A percentile compares a stretch with the other conserved stretches of the same genome.
Conservation (phyloP, 768 basidiomycete genomes). For the Sutorius australiensis region DNA sequence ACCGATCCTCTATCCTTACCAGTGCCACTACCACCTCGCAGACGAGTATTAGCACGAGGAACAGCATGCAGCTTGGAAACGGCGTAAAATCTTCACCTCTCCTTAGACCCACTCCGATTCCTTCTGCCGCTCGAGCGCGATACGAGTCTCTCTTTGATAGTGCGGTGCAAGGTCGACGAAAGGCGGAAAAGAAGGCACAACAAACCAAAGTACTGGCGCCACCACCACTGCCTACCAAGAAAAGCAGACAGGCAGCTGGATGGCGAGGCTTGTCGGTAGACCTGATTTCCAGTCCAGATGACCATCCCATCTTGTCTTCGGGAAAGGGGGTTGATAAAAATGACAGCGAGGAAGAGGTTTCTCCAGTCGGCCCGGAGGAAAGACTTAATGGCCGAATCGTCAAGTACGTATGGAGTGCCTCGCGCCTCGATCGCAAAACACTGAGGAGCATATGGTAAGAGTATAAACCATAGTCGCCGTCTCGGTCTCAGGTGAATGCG, state of each 20-base stretch:
- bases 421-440: constrained; percentile 48
- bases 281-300: constrained; percentile 47
- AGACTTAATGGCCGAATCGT: constrained; percentile 55
- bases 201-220: constrained; percentile 30
- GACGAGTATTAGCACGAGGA: constrained; percentile 36
- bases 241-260: constrained; percentile 56
- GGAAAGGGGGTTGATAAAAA: constrained; percentile 12
- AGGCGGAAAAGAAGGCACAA: constrained; percentile 32
- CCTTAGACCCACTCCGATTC: constrained; percentile 62
- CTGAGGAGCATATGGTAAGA: constrained; percentile 67
- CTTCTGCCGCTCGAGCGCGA: constrained; percentile 55
- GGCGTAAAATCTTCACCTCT: constrained; percentile 31
- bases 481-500: background rate
- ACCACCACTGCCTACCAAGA: constrained; percentile 38
- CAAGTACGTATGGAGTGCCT: constrained; percentile 59
- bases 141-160: constrained; percentile 65
- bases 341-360: constrained; percentile 26
- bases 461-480: background rate
- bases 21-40: constrained; percentile 36
- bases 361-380: constrained; percentile 39
- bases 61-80: constrained; percentile 21
- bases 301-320: constrained; percentile 18
- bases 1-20: constrained; percentile 62
- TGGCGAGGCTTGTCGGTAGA: constrained; percentile 76
- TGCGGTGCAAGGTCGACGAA: constrained; percentile 52